Base-by-base conservation (phyloP, 2,329 filamentous ascomycete genomes). In the Graphilbum fragrans region DNA sequence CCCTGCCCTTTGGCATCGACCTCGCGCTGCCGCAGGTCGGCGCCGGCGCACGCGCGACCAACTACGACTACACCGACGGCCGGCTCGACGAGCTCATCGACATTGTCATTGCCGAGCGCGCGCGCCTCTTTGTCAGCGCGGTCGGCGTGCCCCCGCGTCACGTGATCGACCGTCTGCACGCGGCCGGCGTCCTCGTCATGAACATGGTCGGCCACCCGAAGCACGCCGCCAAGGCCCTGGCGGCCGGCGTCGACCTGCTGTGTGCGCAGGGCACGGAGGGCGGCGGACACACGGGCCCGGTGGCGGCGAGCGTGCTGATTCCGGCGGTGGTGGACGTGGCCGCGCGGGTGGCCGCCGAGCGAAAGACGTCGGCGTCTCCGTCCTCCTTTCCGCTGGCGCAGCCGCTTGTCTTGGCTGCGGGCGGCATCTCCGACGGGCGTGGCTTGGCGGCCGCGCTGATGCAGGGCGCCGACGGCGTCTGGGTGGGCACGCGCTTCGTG, bases 171-270 rank as follows among this genome's bases (percentile, higher is more conserved):
- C 66, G 77, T 36, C 68, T 96, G 35, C 90, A 96, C 55, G 69
- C 71, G 9, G 81, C 82, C 0, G 84, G 83, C 0, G 83, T 96
- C 33, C 57, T 93, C 45, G 71, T 95, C 29, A 95, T 95, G 87
- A 95, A 95, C 60, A 95, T 95, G 88, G 87, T 95, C 18, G 90
- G 90, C 0, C 84, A 88, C 53, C 88, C 90, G 2, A 86, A 82
- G 58, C 90, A 96, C 59, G 88, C 88, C 1, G 74, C 81, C 58
- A 95, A 95, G 65, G 88, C 88, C 3, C 67, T 96, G 4, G 77
- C 86, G 38, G 74, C 81, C 0, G 90, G 90, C 35, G 86, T 94
- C 10, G 90, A 96, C 61, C 80, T 95, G 49, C 74, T 96, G 6
- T 94, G 87, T 58, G 80, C 88, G 2, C 90, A 96, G 65, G 90